Evolutionary conservation across 139 green algal genomes (phyloP).

Genomic region (Chlorella sp.): DNA sequence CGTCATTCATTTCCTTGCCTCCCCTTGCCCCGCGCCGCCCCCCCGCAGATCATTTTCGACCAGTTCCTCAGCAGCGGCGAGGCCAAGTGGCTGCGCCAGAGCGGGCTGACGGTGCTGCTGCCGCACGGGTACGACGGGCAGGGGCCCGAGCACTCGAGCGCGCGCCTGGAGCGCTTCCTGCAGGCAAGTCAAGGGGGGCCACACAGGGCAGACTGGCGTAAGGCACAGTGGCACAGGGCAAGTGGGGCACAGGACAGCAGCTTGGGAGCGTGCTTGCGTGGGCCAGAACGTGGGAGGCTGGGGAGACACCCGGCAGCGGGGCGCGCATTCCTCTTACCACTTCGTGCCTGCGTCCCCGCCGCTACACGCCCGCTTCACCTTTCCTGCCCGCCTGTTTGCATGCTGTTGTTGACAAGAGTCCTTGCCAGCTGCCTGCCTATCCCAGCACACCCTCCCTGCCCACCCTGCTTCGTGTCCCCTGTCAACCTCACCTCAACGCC

Average conservation of each 20-base stretch:
- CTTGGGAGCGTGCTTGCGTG: background rate
- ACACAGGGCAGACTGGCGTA: no score
- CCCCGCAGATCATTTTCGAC: slow-evolving; percentile 91
- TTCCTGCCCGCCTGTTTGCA: no score
- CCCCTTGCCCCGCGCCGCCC: background rate
- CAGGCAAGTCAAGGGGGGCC: slow-evolving; percentile 59
- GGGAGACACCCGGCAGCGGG: no score
- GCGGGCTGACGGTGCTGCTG: slow-evolving; percentile 87
- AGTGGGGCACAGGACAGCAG: no score
- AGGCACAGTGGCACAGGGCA: no score
- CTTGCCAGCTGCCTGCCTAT: no score
- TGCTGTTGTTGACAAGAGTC: no score
- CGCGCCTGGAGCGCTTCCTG: slow-evolving; percentile 94
- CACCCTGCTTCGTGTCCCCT: background rate
- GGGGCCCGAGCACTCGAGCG: slow-evolving; percentile 93
- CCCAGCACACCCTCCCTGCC: no score
- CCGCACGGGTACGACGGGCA: slow-evolving; percentile 99
- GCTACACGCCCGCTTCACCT: no score
- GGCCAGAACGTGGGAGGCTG: no score
- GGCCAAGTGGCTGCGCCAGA: slow-evolving; percentile 95
- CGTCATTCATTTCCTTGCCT: background rate
- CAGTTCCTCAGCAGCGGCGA: slow-evolving; percentile 95
- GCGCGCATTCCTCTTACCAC: background rate
- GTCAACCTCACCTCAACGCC: no score
- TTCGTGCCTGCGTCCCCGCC: no score